These are phyloP conservation scores for Escallonia herrerae DNA, from an alignment of 129 eudicot species.

Conservation along the genomic window DNA sequence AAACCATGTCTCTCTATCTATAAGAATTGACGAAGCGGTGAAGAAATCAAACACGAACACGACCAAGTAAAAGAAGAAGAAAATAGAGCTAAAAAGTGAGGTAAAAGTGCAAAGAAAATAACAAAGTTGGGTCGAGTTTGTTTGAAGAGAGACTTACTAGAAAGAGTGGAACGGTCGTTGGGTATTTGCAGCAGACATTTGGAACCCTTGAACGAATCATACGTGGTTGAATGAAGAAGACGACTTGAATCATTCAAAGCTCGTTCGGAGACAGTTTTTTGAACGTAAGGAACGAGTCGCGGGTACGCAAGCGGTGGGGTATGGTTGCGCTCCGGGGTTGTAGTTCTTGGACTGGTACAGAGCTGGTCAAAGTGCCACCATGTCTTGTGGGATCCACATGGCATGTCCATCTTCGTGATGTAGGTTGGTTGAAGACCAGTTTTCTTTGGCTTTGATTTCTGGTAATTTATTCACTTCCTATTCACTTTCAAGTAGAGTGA, in stretches of 20 bases:
- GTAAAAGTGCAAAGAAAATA: not conserved
- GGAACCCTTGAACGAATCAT: constrained; percentile 1
- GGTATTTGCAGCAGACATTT: constrained; percentile 12
- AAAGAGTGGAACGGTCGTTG: not conserved
- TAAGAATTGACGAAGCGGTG: not conserved
- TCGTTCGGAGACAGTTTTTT: not conserved
- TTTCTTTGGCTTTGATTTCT: too few species aligned
- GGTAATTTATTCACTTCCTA: too few species aligned
- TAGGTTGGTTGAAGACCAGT: too few species aligned
- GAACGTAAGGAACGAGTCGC: constrained; percentile 7
- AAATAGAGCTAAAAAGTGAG: not conserved
- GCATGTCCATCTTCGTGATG: constrained; percentile 2
- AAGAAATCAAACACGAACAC: constrained; percentile 22
- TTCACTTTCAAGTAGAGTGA: too few species aligned
- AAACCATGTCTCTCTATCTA: constrained; percentile 2
- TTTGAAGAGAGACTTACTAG: constrained; percentile 4
- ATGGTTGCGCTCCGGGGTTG: not conserved
- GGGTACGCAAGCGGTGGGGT: constrained; percentile 2
- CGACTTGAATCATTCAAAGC: constrained; percentile 3
- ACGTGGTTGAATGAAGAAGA: too few species aligned
- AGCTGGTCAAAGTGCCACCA: constrained; percentile 21
- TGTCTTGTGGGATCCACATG: not conserved
- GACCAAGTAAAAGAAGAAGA: constrained; percentile 26
- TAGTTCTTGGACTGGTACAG: constrained; percentile 17
- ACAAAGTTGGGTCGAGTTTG: not conserved